Evolutionary conservation across 2,329 filamentous ascomycete species (phyloP), one percentile per base, ranked within the genome.

Genomic region (Colletotrichum sp.): DNA sequence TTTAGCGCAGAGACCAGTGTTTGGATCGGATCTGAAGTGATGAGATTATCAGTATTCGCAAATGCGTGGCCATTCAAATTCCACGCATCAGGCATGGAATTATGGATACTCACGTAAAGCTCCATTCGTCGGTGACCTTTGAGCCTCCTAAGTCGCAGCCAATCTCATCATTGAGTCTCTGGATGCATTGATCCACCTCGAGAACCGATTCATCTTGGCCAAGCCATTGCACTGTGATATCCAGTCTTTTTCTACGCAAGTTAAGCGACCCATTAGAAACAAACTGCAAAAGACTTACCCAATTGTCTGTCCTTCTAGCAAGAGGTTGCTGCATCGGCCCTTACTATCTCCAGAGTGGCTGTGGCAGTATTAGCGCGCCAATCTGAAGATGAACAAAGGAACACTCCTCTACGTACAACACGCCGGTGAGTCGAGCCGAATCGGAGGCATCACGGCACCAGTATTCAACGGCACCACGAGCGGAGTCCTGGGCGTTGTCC

Each of bases 171-270:
- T 65, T 36, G 14, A 65, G 63, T 43, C 34, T 26, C 14, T 39
- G 21, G 63, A 34, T 32, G 12, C 63, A 65, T 10, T 28, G 36
- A 6, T 18, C n/a, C 32, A 13, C 14, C 10, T 10, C 18, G 63
- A 39, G n/a, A 6, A 24, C 14, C 5, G 21, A 21, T 21, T 48
- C 34, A 24, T 24, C 32, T 26, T 14, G 4, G 0, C 63, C 63
- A 16, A 39, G n/a, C 63, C 63, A 65, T 24, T 65, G 24, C 28
- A 65, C 63, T 43, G 24, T 34, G 32, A 65, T 26, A 24, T 65
- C 63, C 7, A 65, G 2, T 10, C 32, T 48, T 7, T 48, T 43
- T 3, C 63, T 65, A 5, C 14, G 6, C 28, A 7, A 14, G 1
- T 16, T 36, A 16, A 36, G 34, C 34, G 34, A 36, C 34, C 2